These are phyloP conservation scores for Hygrophoropsis aurantiaca DNA, from an alignment of 768 basidiomycete genomes.

Conservation along the genomic window DNA sequence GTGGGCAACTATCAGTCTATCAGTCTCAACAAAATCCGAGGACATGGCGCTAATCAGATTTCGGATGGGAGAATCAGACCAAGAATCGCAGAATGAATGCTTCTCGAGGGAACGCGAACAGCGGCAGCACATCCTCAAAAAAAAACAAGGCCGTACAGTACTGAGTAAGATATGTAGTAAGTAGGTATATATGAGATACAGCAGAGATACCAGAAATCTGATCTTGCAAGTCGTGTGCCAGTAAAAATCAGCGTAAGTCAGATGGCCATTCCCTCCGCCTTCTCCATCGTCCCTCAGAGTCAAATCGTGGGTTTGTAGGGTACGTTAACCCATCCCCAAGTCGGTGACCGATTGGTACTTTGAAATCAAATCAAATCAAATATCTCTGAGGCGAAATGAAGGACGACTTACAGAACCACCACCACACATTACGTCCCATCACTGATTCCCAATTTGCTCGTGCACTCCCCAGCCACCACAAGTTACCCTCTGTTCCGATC, in stretches of 20 bases:
- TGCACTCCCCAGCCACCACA: slow-evolving; percentile 79
- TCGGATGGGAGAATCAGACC: no score
- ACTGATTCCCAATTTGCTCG: slow-evolving; percentile 72
- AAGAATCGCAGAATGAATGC: no score
- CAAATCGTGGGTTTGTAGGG: slow-evolving; percentile 73
- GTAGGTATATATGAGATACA: neutral
- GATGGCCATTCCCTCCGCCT: slow-evolving; percentile 70
- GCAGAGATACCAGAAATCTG: slow-evolving; percentile 1
- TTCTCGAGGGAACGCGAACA: no score
- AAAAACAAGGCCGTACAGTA: no score
- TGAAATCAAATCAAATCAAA: slow-evolving; percentile 5
- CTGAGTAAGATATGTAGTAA: no score
- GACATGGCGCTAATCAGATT: no score
- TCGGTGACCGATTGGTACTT: slow-evolving; percentile 53
- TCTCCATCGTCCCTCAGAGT: slow-evolving; percentile 63
- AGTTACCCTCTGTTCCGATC: slow-evolving; percentile 70
- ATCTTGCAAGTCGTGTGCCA: neutral
- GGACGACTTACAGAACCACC: slow-evolving; percentile 76
- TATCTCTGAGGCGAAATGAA: slow-evolving; percentile 1
- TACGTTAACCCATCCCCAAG: slow-evolving; percentile 62
- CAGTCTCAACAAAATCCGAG: no score
- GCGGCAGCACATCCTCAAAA: no score
- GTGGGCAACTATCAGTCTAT: no score
- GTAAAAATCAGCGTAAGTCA: slow-evolving; percentile 49
- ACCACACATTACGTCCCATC: slow-evolving; percentile 69